Evolutionary conservation across 2,329 filamentous ascomycete species (phyloP).

Genomic region (Blastomyces parvus): DNA sequence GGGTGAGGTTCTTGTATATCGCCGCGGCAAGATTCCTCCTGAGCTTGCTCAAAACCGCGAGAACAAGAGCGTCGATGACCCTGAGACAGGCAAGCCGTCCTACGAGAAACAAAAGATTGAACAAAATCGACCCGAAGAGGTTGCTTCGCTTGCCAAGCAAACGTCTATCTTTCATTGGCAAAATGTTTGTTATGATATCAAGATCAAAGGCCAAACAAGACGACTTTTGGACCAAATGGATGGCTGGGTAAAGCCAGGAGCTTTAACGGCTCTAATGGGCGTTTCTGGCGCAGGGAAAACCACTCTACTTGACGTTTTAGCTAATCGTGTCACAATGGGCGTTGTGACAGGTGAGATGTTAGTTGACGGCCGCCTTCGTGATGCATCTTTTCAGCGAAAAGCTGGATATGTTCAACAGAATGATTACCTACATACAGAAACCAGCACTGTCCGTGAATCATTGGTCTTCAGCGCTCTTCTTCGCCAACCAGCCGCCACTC

Average conservation of each 20-base stretch:
- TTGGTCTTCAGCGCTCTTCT: slow-evolving; percentile 78
- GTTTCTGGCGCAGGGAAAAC: slow-evolving; percentile 92
- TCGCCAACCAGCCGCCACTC: slow-evolving; percentile 66
- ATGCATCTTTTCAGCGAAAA: slow-evolving; percentile 69
- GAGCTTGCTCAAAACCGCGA: slow-evolving; percentile 9
- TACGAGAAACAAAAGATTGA: slow-evolving; percentile 21
- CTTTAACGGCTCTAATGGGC: slow-evolving; percentile 79
- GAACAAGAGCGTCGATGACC: slow-evolving; percentile 11
- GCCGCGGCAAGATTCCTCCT: slow-evolving; percentile 46
- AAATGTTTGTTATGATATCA: slow-evolving; percentile 71
- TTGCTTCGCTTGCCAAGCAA: slow-evolving; percentile 15
- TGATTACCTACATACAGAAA: slow-evolving; percentile 79
- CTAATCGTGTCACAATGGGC: slow-evolving; percentile 78
- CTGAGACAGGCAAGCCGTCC: slow-evolving; percentile 6
- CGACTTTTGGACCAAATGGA: slow-evolving; percentile 77
- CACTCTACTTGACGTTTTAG: slow-evolving; percentile 76
- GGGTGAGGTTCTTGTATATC: slow-evolving; percentile 67
- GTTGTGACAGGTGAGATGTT: slow-evolving; percentile 80
- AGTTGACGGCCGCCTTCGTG: slow-evolving; percentile 64
- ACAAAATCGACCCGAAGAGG: slow-evolving; percentile 26
- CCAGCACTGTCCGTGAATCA: slow-evolving; percentile 79
- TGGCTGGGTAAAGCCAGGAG: slow-evolving; percentile 90
- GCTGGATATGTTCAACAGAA: slow-evolving; percentile 59
- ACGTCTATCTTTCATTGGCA: slow-evolving; percentile 73
- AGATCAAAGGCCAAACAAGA: slow-evolving; percentile 65